phyloP scores from a whole-genome alignment of 495 filamentous ascomycete genomes.

The Elasticomyces elasticus region DNA sequence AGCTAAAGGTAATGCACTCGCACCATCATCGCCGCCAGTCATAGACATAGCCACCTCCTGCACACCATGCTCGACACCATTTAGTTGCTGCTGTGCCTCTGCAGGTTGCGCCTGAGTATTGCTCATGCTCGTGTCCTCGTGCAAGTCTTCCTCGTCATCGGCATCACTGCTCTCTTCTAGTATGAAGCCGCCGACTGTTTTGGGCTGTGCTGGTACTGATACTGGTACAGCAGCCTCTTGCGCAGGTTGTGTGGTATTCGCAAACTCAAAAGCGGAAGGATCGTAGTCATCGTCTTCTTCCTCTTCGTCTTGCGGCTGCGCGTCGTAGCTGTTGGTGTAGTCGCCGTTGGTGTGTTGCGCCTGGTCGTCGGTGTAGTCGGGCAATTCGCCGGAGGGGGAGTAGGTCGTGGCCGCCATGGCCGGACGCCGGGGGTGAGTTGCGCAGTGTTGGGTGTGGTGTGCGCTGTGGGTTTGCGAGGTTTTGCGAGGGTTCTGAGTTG shows the following conservation, averaged over 20 bases:
- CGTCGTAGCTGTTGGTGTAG: slow-evolving; percentile 4
- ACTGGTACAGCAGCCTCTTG: neutral
- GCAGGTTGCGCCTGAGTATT: slow-evolving; percentile 3
- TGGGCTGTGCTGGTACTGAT: slow-evolving; percentile 32
- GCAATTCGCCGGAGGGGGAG: slow-evolving; percentile 15
- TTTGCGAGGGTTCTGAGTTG: neutral
- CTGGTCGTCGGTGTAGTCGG: slow-evolving; percentile 9
- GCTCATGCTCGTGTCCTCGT: neutral
- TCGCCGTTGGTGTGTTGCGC: neutral
- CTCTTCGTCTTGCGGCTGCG: slow-evolving; percentile 8
- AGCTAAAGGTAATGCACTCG: slow-evolving; percentile 19
- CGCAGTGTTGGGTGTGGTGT: neutral
- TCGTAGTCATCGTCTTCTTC: slow-evolving; percentile 34
- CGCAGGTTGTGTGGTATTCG: slow-evolving; percentile 1
- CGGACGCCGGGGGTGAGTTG: neutral
- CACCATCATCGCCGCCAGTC: too few relatives aligned
- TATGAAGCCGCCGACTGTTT: slow-evolving; percentile 70
- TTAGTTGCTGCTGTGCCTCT: slow-evolving; percentile 12
- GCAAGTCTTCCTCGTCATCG: slow-evolving; percentile 42
- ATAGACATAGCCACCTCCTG: slow-evolving; percentile 6
- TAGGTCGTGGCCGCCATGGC: slow-evolving; percentile 15
- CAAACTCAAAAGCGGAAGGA: slow-evolving; percentile 24
- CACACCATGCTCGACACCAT: slow-evolving; percentile 12
- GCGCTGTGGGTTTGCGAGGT: neutral
- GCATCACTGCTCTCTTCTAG: slow-evolving; percentile 52